Evolutionary conservation across 257 asterid genomes (phyloP).

Genomic region (Scutellaria galericulata): DNA sequence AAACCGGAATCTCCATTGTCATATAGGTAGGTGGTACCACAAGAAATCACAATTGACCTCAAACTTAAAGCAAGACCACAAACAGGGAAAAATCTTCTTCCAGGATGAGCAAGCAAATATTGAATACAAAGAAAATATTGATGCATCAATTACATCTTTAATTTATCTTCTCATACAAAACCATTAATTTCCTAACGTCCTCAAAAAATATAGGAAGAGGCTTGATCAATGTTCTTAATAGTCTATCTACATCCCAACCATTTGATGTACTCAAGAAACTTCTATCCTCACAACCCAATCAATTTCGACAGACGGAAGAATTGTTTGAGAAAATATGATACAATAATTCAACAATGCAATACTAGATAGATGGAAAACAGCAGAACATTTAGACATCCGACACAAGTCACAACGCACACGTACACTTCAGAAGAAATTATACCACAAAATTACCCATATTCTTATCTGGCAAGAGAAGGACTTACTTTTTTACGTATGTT

Average conservation of each 20-base stretch:
- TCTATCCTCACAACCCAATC: constrained; percentile 1
- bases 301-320: constrained; percentile 11
- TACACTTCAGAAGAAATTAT: constrained; percentile 1
- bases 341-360: background rate
- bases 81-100: background rate
- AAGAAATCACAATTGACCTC: constrained; percentile 19
- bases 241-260: background rate
- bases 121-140: background rate
- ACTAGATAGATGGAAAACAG: background rate
- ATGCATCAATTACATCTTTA: constrained; percentile 22
- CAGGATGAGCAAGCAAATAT: constrained; percentile 16
- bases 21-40: constrained; percentile 9
- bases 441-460: background rate
- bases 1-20: constrained; percentile 9
- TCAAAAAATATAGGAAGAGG: constrained; percentile 11
- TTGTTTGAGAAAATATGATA: background rate
- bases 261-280: background rate
- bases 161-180: constrained; percentile 17
- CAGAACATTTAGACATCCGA: background rate
- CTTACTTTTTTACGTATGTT: constrained; percentile 89
- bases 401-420: background rate
- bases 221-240: constrained; percentile 17
- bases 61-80: constrained; percentile 24
- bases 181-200: constrained; percentile 13
- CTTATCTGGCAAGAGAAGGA: constrained; percentile 6